Percentiles rank a stretch among this genome's conserved stretches.
Conservation (phyloP, 495 filamentous ascomycete genomes). For the Beverwykella pulmonaria region DNA sequence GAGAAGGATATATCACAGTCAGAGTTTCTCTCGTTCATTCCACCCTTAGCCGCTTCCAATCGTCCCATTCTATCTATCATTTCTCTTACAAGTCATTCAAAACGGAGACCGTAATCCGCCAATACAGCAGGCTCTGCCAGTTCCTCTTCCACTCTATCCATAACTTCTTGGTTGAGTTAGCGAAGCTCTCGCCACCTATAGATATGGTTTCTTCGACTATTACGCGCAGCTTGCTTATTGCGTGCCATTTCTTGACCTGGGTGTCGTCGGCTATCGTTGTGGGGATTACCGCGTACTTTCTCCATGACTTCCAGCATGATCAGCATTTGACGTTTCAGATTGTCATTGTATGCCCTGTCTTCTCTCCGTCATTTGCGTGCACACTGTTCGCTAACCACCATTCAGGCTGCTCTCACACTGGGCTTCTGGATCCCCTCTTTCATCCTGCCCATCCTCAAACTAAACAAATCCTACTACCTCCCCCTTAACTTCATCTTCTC, state of each 20-base stretch:
- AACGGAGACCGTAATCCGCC: too few species aligned
- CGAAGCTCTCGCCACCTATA: too few species aligned
- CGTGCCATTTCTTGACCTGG: conserved; percentile 21
- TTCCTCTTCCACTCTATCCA: neutral
- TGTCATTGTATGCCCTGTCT: conserved; percentile 15
- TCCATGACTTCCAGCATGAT: conserved; percentile 21
- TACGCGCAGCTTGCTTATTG: neutral
- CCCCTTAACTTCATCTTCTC: conserved; percentile 19
- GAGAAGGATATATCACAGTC: too few species aligned
- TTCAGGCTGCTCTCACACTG: conserved; percentile 11
- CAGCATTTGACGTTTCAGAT: conserved; percentile 21
- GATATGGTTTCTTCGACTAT: neutral
- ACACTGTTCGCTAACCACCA: neutral
- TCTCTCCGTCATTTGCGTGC: neutral
- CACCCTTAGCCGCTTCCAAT: too few species aligned
- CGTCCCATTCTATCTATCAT: too few species aligned
- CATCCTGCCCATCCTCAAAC: conserved; percentile 6
- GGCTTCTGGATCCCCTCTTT: conserved; percentile 19
- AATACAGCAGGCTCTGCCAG: too few species aligned
- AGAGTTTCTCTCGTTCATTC: too few species aligned
- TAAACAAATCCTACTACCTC: conserved; percentile 5
- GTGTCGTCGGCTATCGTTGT: conserved; percentile 23
- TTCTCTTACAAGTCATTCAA: too few species aligned
- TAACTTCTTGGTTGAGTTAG: too few species aligned
- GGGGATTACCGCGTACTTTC: conserved; percentile 31